Evolutionary conservation across 148 eudicot genomes (phyloP).

Genomic region (Rheum nobile): DNA sequence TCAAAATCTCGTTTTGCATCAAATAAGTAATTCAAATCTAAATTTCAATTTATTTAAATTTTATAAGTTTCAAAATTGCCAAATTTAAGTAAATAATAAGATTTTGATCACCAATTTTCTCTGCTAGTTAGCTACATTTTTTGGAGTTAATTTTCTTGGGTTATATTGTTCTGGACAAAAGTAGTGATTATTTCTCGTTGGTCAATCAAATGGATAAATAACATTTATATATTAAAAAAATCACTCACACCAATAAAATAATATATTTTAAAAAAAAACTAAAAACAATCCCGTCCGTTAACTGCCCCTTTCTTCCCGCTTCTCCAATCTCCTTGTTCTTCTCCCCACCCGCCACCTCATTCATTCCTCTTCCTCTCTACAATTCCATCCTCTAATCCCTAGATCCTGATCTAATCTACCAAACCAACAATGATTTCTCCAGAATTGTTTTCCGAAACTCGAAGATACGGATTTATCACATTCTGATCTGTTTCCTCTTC

Average conservation of each 20-base stretch:
- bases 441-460: not conserved
- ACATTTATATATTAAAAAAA: too few species aligned
- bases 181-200: not conserved
- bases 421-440: not conserved
- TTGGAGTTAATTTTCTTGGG: too few species aligned
- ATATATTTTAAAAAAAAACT: slow-evolving; percentile 2
- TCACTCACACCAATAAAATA: not conserved
- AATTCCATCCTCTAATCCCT: not conserved
- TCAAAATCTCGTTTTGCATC: too few species aligned
- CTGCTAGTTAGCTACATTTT: not conserved
- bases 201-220: not conserved
- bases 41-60: too few species aligned
- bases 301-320: slow-evolving; percentile 21
- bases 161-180: too few species aligned
- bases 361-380: slow-evolving; percentile 2
- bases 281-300: slow-evolving; percentile 25
- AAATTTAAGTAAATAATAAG: not conserved
- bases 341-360: slow-evolving; percentile 8
- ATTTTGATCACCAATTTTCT: not conserved
- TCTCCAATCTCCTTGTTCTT: slow-evolving; percentile 14
- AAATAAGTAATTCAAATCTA: too few species aligned
- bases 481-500: not conserved
- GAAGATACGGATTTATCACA: not conserved
- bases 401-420: not conserved
- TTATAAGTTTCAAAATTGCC: too few species aligned